These are phyloP conservation scores for Stylosanthes scabra DNA, from an alignment of 331 rosid species.

Conservation along the genomic window DNA sequence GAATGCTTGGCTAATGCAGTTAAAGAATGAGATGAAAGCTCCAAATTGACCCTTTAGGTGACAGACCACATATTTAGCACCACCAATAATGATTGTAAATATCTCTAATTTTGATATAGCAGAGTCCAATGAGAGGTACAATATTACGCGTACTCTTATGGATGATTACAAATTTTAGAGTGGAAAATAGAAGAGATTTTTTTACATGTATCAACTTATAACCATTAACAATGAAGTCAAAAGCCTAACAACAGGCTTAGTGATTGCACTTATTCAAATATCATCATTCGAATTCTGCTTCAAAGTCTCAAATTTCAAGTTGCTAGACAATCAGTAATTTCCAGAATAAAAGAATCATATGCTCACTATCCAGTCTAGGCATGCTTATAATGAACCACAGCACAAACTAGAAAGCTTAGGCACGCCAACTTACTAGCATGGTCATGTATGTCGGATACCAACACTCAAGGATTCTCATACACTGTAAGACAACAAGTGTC, in stretches of 20 bases:
- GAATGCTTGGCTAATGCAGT: conserved; percentile 4
- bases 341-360: not conserved
- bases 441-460: too few relatives aligned
- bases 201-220: conserved; percentile 1
- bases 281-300: conserved; percentile 11
- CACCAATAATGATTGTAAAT: not conserved
- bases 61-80: not conserved
- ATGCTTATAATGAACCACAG: conserved; percentile 4
- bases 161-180: conserved; percentile 8
- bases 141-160: conserved; percentile 11
- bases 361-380: conserved; percentile 18
- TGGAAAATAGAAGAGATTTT: not conserved
- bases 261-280: conserved; percentile 1
- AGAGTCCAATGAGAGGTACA: conserved; percentile 1
- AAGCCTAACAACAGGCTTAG: conserved; percentile 15
- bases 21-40: conserved; percentile 21
- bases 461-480: too few relatives aligned
- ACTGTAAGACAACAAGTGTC: too few relatives aligned
- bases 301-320: conserved; percentile 1
- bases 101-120: conserved; percentile 8
- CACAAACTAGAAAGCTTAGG: not conserved
- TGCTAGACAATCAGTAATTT: conserved; percentile 8
- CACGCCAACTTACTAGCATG: too few relatives aligned
- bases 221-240: not conserved
- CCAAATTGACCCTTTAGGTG: conserved; percentile 7